phyloP scores from a whole-genome alignment of 441 rosid species.

The Rhodomyrtus psidioides region DNA sequence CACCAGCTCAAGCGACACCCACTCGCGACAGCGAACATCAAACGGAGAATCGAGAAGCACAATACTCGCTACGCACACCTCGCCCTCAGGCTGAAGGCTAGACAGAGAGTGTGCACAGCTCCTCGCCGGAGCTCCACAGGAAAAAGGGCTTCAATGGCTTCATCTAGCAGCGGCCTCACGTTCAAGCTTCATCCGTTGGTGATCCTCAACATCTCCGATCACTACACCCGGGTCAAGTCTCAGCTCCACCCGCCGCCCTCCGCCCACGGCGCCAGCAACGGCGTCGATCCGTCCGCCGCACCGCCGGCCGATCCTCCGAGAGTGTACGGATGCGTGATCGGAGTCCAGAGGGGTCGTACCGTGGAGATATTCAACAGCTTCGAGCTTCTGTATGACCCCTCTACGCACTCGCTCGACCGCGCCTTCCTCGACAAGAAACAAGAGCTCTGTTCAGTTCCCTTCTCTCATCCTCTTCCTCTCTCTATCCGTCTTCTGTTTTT shows the following conservation, averaged over 20 bases:
- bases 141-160: conserved; percentile 40
- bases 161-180: conserved; percentile 90
- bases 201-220: conserved; percentile 91
- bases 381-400: conserved; percentile 87
- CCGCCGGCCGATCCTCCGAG: conserved; percentile 21
- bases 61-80: neutral
- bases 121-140: neutral
- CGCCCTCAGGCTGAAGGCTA: neutral
- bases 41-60: neutral
- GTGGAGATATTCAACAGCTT: conserved; percentile 98
- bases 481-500: neutral
- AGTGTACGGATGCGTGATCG: conserved; percentile 91
- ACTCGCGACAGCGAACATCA: neutral
- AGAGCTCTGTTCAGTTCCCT: conserved; percentile 66
- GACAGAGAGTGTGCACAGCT: neutral
- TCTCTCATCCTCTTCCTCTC: neutral
- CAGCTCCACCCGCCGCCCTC: conserved; percentile 53
- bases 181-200: conserved; percentile 94
- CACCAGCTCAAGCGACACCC: neutral
- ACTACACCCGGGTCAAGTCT: conserved; percentile 83
- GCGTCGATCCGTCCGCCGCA: conserved; percentile 9
- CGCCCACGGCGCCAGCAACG: conserved; percentile 16
- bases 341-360: conserved; percentile 86
- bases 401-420: conserved; percentile 61
- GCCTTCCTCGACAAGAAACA: conserved; percentile 92